Base-by-base conservation (phyloP, 2,329 filamentous ascomycete genomes). In the Fusarium pseudocircinatum region DNA sequence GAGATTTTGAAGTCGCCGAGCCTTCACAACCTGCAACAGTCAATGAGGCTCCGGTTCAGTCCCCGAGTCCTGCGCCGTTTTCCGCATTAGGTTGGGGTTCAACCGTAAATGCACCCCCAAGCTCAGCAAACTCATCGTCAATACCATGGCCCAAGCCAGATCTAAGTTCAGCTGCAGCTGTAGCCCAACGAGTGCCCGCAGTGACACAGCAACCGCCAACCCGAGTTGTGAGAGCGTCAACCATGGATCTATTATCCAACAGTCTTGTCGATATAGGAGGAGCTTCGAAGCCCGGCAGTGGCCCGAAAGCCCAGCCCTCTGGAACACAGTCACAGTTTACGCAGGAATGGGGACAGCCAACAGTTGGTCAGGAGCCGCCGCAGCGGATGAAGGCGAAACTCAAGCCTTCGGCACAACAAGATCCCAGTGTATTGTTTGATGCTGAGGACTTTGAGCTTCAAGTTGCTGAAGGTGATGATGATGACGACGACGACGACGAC, bases 381-480 rank as follows among this genome's bases (percentile, higher is more conserved):
- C 57, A 63, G 34, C 70, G 65, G 20, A 63, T 77, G 36, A 78
- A 75, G 30, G 64, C 76, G 12, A 80, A 69, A 52, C 69, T 74
- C 30, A 80, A 73, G 59, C 40, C 61, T 14, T 70, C 76, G 13
- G 54, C 67, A 14, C 67, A 79, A 18, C 69, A 78, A 3, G 82
- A 89, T 47, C 81, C 87, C 4, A 87, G 90, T 72, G 87, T 94
- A 7, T 82, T 94, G 6, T 94, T 94, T 78, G 91, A 94, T 80
- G 91, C 88, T 40, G 87, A 88, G 46, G 86, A 89, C 56, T 87
- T 87, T 72, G 85, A 85, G 60, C 77, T 83, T 20, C 79, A 83
- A 39, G 79, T 77, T 6, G 79, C 77, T 10, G 83, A 83, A 16
- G 84, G 83, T 12, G 82, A 83, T n/a, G 81, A 87, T 13, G 78